Conservation (phyloP, 2,329 filamentous ascomycete species). For the Sarocladiaceae sp. region DNA sequence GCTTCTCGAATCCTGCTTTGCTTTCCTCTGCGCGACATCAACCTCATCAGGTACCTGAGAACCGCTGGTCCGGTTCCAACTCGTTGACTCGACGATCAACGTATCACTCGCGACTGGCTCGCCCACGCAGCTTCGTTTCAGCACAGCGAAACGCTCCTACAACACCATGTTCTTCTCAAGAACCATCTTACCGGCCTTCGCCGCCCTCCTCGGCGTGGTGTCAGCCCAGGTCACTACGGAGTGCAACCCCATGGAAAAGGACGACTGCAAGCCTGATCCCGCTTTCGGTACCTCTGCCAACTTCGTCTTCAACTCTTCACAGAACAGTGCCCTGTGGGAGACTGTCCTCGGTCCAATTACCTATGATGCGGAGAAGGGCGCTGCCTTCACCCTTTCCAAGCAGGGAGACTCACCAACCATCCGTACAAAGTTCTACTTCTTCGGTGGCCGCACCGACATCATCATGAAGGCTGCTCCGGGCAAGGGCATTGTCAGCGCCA, state of each 20-base stretch:
- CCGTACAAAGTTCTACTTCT: conserved; percentile 74
- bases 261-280: conserved; percentile 61
- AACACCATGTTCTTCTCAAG: conserved; percentile 20
- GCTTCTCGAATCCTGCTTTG: too few species aligned
- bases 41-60: background rate
- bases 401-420: conserved; percentile 73
- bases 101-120: background rate
- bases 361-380: conserved; percentile 56
- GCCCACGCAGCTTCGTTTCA: background rate
- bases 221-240: conserved; percentile 68
- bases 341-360: conserved; percentile 59
- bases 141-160: background rate
- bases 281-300: conserved; percentile 60
- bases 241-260: conserved; percentile 70
- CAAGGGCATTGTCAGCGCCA: conserved; percentile 69
- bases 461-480: conserved; percentile 71
- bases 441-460: conserved; percentile 75
- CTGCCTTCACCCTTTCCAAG: conserved; percentile 64
- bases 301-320: conserved; percentile 60
- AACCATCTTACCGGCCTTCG: conserved; percentile 22
- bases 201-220: conserved; percentile 38
- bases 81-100: background rate
- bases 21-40: background rate
- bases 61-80: conserved; percentile 4
- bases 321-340: conserved; percentile 57